A percentile compares a stretch with the other conserved stretches of the same genome.
phyloP scores from a whole-genome alignment of 345 rosid species.

The Microcos paniculata region DNA sequence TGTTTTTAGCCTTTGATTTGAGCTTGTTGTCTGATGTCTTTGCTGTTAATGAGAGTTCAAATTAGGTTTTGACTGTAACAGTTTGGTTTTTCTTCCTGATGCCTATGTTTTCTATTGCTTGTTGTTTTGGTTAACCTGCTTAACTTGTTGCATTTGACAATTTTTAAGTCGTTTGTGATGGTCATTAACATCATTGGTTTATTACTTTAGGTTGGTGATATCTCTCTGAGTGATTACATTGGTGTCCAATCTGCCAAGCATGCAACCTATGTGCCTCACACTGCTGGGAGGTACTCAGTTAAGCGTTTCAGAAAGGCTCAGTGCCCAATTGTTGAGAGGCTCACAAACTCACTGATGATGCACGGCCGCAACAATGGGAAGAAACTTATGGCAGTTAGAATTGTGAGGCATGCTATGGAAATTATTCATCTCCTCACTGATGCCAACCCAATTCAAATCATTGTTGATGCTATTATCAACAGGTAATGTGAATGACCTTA shows the following conservation, averaged over 20 bases:
- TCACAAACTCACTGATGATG: slow-evolving; percentile 95
- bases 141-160: no score
- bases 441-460: slow-evolving; percentile 83
- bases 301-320: slow-evolving; percentile 97
- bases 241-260: slow-evolving; percentile 73
- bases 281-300: slow-evolving; percentile 91
- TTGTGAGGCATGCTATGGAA: slow-evolving; percentile 89
- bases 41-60: neutral
- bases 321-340: slow-evolving; percentile 93
- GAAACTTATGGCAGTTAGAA: slow-evolving; percentile 86
- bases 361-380: slow-evolving; percentile 92
- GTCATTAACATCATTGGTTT: neutral
- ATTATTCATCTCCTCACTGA: slow-evolving; percentile 84
- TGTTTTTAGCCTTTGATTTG: neutral
- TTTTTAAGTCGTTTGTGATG: no score
- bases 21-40: neutral
- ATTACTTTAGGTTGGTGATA: slow-evolving; percentile 56
- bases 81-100: no score
- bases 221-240: slow-evolving; percentile 71
- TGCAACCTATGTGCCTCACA: slow-evolving; percentile 89
- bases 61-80: neutral
- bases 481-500: slow-evolving; percentile 41
- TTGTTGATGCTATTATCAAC: slow-evolving; percentile 86
- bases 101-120: no score
- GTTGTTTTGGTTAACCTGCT: no score